Evolutionary conservation across 1,139 yeast genomes (phyloP), one percentile per base, ranked within the genome.

Genomic region (Scheffersomyces lignicola): DNA sequence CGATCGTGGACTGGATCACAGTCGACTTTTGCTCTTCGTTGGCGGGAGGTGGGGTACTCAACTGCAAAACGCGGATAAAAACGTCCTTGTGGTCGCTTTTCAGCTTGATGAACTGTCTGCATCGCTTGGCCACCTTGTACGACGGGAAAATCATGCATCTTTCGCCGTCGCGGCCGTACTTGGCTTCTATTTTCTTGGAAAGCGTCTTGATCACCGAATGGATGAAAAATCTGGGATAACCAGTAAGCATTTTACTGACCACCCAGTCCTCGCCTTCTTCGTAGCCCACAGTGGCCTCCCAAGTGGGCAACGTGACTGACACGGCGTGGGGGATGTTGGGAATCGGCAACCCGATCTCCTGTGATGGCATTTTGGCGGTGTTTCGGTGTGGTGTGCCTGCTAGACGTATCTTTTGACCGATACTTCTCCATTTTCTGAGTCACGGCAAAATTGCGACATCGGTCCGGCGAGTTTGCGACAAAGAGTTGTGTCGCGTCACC

Each of bases 311-410:
- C 1, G 96, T 84, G 32, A 90, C 97, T 7, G 95, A 85, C 1
- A 90, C 96, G 0, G 97, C 97, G 58, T 90, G 97, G 5, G 83
- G 80, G 1, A 95, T 83, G 54, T 88, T 83, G 8, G 97, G 97
- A 41, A 92, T 89, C 4, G 96, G 80, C 22, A 76, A 81, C 6
- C 97, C 97, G 17, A 88, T 75, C 39, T 72, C 77, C 45, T 65
- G 75, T 13, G 72, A 63, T 35, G 58, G 64, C 40, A 35, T 43
- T 9, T n/a, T 20, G 23, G 23, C n/a, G 10, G n/a, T n/a, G n/a
- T n/a, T n/a, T n/a, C n/a, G n/a, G n/a, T n/a, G n/a, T n/a, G n/a
- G n/a, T n/a, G n/a, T n/a, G n/a, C n/a, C 22, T 23, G 16, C 13
- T 16, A 18, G 22, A 21, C 29, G 28, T 25, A n/a, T 21, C 9